Evolutionary conservation across 1,284 basidiomycete genomes (phyloP).

Genomic region (Hypsizygus ulmarius): DNA sequence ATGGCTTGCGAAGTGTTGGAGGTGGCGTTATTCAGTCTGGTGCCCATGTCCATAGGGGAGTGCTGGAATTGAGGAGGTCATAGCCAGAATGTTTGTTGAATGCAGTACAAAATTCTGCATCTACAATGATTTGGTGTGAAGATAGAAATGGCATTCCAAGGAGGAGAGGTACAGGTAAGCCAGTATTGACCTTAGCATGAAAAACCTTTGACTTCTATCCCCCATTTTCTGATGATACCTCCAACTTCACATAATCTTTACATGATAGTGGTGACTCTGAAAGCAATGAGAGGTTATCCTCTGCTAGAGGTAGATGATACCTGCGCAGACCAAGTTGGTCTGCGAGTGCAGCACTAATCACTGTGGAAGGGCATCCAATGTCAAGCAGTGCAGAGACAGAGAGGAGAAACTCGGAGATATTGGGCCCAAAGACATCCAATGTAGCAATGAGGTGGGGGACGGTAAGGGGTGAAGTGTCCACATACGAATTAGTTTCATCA

Average conservation of each 20-base stretch:
- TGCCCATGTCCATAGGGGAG: background rate
- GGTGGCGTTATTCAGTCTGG: background rate
- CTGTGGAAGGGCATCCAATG: slow-evolving; percentile 22
- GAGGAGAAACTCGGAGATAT: slow-evolving; percentile 17
- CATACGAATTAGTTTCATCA: slow-evolving; percentile 9
- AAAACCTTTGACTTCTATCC: slow-evolving; percentile 17
- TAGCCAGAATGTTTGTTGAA: slow-evolving; percentile 20
- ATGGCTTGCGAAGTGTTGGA: background rate
- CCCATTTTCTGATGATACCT: slow-evolving; percentile 12
- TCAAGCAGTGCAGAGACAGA: slow-evolving; percentile 19
- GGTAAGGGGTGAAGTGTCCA: slow-evolving; percentile 12
- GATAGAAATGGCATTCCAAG: slow-evolving; percentile 28
- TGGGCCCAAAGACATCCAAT: slow-evolving; percentile 13
- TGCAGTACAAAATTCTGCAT: slow-evolving; percentile 20
- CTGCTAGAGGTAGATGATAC: slow-evolving; percentile 13
- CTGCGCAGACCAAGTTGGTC: slow-evolving; percentile 17
- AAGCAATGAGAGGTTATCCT: slow-evolving; percentile 20
- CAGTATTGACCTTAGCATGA: slow-evolving; percentile 18
- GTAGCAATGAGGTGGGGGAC: slow-evolving; percentile 13
- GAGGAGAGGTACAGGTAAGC: slow-evolving; percentile 23
- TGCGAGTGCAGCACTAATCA: slow-evolving; percentile 20
- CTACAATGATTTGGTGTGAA: slow-evolving; percentile 23
- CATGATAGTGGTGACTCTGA: slow-evolving; percentile 11
- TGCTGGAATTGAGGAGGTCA: slow-evolving; percentile 22
- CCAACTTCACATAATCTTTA: slow-evolving; percentile 19